Base-by-base conservation (phyloP, 352 stramenopile genomes). In the Globisporangium splendens region DNA sequence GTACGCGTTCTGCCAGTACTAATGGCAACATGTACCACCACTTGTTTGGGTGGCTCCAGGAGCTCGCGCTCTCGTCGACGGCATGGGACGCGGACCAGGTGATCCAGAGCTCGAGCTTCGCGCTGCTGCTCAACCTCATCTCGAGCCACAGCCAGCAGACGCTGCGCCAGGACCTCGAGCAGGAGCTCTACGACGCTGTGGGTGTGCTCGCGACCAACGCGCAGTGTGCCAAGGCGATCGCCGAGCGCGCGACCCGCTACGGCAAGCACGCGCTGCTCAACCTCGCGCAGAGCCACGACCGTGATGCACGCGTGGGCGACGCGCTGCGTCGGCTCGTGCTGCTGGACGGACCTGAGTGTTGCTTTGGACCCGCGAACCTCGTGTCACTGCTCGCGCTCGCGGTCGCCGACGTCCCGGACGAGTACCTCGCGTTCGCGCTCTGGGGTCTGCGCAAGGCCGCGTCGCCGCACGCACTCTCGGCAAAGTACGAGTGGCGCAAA, bases 221-320 rank as follows among this genome's bases (percentile, higher is more conserved):
- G 0, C 65, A 78, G 44, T 91, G 82, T 48, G 79, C 76, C 0
- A 66, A 63, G 20, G 79, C 62, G 1, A 89, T 91, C 50, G 79
- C 72, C 3, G 72, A 87, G 56, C 68, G 68, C 18, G 71, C 82
- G 11, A 91, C 82, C 1, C 63, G 79, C 6, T 91, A 89, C 47
- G 82, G 82, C 17, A 87, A 88, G 44, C 78, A 81, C n/a, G 78
- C 77, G 39, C 65, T 91, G 43, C 62, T 88, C 44, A 83, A 89
- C 52, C 39, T 91, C 21, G 71, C 82, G 0, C 61, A 75, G 24
- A 20, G 54, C 1, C 79, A 91, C 61, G 77, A 85, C 0, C 46
- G 77, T 3, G 82, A 91, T 61, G 56, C 78, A 11, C 70, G 82
- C 6, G 62, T 91, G 20, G 82, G 82, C 1, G 59, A 73, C 1